A percentile compares a stretch with the other conserved stretches of the same genome.
Evolutionary conservation across 495 filamentous ascomycete species (phyloP).

Genomic region (Pseudomonodictys pantanalensis): DNA sequence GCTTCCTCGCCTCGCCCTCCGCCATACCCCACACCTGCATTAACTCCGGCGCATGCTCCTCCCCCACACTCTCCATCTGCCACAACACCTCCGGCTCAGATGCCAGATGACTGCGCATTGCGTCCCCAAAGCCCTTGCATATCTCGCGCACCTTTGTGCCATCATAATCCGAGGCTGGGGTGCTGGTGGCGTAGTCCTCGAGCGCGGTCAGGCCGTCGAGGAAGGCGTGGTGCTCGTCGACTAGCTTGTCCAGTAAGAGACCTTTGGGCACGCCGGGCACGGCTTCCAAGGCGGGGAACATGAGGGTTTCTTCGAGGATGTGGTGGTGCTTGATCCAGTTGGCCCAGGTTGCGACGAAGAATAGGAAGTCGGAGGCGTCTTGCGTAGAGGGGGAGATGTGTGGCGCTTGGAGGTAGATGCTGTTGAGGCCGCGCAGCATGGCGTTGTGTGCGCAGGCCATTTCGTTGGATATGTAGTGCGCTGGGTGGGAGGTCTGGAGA

Average conservation of each 20-base stretch:
- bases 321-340: slow-evolving; percentile 19
- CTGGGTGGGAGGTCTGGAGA: slow-evolving; percentile 1
- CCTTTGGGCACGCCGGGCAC: background rate
- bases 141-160: background rate
- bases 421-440: slow-evolving; percentile 14
- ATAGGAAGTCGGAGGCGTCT: slow-evolving; percentile 9
- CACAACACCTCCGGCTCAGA: slow-evolving; percentile 12
- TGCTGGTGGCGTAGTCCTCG: background rate
- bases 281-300: slow-evolving; percentile 20
- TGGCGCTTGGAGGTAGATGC: slow-evolving; percentile 18
- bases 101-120: slow-evolving; percentile 8
- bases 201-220: slow-evolving; percentile 1
- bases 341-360: slow-evolving; percentile 6
- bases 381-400: background rate
- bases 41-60: background rate
- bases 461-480: slow-evolving; percentile 2
- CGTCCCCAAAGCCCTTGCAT: slow-evolving; percentile 7
- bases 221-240: slow-evolving; percentile 23
- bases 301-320: slow-evolving; percentile 11
- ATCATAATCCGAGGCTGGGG: background rate
- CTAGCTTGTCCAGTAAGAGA: background rate
- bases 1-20: slow-evolving; percentile 3
- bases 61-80: background rate
- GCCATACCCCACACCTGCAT: background rate
- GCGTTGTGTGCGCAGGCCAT: slow-evolving; percentile 17